Conservation (phyloP, 345 rosid species). For the Pseudoturritis turrita region DNA sequence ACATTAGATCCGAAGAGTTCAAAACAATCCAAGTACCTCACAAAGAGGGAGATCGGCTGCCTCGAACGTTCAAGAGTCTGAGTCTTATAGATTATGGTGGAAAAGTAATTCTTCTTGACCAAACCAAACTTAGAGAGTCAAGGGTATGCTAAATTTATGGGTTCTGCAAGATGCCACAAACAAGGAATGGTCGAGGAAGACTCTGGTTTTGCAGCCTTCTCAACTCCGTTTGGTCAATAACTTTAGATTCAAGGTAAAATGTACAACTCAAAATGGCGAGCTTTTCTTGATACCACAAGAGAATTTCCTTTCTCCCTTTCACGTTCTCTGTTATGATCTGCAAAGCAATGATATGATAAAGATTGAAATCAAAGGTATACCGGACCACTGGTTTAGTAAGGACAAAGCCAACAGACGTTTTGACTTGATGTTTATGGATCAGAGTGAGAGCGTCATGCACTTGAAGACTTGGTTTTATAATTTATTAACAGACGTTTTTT, state of each 20-base stretch:
- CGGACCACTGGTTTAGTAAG: background rate
- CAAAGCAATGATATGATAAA: background rate
- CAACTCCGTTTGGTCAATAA: background rate
- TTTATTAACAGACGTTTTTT: no score
- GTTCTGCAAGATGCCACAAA: background rate
- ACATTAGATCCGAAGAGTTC: background rate
- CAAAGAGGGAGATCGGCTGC: background rate
- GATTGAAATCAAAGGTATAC: background rate
- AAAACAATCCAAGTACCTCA: background rate
- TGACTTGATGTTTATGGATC: constrained; percentile 1
- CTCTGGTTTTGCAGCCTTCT: background rate
- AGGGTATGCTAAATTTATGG: background rate
- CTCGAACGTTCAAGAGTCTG: background rate
- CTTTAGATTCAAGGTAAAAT: background rate
- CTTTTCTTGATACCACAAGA: background rate
- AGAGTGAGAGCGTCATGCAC: background rate
- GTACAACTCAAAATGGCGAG: background rate
- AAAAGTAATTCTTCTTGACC: background rate
- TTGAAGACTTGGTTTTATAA: background rate
- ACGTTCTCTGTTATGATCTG: background rate
- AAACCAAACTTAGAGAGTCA: background rate
- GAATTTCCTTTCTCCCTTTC: background rate
- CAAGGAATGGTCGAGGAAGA: background rate
- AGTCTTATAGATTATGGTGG: background rate
- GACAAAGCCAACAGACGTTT: background rate